These are phyloP conservation scores for Lathyrus oleraceus DNA, from an alignment of 306 rosid species.

Conservation along the genomic window DNA sequence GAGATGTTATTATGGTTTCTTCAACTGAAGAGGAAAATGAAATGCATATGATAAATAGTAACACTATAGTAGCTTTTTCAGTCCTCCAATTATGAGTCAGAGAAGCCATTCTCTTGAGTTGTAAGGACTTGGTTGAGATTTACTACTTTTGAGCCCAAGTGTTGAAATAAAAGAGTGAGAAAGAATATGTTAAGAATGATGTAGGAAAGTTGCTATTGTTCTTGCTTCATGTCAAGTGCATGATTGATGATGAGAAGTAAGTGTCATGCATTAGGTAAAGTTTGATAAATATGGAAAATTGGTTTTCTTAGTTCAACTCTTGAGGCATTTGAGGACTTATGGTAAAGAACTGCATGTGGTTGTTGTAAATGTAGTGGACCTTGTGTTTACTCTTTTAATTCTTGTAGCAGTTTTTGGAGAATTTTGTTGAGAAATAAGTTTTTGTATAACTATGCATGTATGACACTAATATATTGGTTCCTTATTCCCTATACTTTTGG, in stretches of 20 bases:
- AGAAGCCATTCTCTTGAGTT: constrained; percentile 41
- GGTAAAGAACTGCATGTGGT: constrained; percentile 68
- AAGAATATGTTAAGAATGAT: neutral
- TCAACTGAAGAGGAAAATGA: constrained; percentile 30
- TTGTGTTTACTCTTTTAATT: constrained; percentile 36
- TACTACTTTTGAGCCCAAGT: constrained; percentile 17
- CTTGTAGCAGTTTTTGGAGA: constrained; percentile 15
- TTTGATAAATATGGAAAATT: constrained; percentile 35
- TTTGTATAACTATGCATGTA: constrained; percentile 1
- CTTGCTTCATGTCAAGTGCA: constrained; percentile 37
- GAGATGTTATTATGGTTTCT: constrained; percentile 31
- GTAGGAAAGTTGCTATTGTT: constrained; percentile 18
- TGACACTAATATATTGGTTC: constrained; percentile 4
- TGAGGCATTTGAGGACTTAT: constrained; percentile 15
- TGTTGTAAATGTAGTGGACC: constrained; percentile 63
- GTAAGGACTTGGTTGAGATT: constrained; percentile 11
- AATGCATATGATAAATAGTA: constrained; percentile 37
- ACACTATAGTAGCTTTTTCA: constrained; percentile 8
- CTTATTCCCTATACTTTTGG: constrained; percentile 43
- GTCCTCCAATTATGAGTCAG: constrained; percentile 35
- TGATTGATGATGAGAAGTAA: constrained; percentile 21
- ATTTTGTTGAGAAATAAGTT: constrained; percentile 20
- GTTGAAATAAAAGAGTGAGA: constrained; percentile 18
- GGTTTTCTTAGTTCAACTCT: constrained; percentile 24
- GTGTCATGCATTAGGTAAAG: constrained; percentile 42